Base-by-base conservation (phyloP, 2,329 filamentous ascomycete genomes). In the Arthroderma uncinatum region DNA sequence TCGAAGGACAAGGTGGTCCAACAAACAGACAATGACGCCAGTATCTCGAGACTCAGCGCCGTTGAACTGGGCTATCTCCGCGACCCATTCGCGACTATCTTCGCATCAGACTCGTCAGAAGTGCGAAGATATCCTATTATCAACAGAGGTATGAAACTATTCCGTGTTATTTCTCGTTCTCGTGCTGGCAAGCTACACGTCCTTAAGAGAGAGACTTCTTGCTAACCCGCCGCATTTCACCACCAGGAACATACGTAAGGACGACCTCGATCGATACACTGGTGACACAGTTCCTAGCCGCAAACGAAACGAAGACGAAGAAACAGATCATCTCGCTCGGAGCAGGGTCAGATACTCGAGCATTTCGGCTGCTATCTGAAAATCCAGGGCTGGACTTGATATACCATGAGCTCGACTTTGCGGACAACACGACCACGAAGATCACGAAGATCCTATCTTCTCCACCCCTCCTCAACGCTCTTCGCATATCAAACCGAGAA, bases 401-500 rank as follows among this genome's bases (percentile, higher is more conserved):
- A 58, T 98, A 97, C 70, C 91, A 97, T 70, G 93, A 98, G 70
- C 77, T 98, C 57, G 93, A 98, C 71, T 97, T 97, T 65, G 79
- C 86, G 0, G 72, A 79, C 21, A 90, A 91, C 56, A 84, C 83
- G n/a, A 68, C 74, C 2, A 78, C 79, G 42, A 95, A 92, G 71
- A 78, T 86, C 47, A 66, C 64, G 55, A 64, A 67, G 2, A 74
- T 75, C 55, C 67, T 66, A 34, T 66, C 67, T 16, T 66, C 66
- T 2, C 66, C 67, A 12, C 58, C 63, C 28, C 63, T 72, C 9
- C 68, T 66, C 55, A 67, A 65, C 23, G 61, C 64, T 5, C 54
- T 75, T 2, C 66, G 67, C 6, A 63, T 70, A 5, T 21, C 52
- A 14, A 47, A 64, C 34, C 61, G 63, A n/a, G 62, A 68, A 8